phyloP scores from a whole-genome alignment of 495 filamentous ascomycete genomes.

The Hapsidospora chrysogenum region DNA sequence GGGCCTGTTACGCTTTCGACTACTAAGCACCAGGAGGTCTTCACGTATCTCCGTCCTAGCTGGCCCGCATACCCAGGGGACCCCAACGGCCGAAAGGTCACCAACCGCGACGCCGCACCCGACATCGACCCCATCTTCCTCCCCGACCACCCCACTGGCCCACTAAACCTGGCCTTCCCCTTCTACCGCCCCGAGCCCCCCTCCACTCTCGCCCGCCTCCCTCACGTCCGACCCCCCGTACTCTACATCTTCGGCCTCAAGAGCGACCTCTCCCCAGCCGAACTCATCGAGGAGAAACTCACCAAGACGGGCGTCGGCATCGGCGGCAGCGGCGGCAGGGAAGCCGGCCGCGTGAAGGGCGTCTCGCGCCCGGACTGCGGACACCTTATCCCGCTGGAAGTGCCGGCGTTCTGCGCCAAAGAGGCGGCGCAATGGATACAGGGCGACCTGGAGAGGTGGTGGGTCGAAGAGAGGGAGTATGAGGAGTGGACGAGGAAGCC shows the following conservation, averaged over 20 bases:
- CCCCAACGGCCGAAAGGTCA: conserved; percentile 11
- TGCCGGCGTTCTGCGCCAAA: conserved; percentile 45
- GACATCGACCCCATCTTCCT: conserved; percentile 5
- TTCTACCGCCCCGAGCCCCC: conserved; percentile 67
- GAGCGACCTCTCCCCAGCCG: conserved; percentile 43
- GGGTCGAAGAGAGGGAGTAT: conserved; percentile 43
- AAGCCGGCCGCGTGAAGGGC: conserved; percentile 50
- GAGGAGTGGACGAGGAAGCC: conserved; percentile 31
- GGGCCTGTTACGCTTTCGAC: conserved; percentile 38
- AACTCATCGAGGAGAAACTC: conserved; percentile 36
- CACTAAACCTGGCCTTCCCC: conserved; percentile 18
- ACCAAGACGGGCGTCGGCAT: conserved; percentile 43
- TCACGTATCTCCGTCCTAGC: conserved; percentile 30
- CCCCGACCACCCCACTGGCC: background rate
- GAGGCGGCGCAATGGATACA: conserved; percentile 46
- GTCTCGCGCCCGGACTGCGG: conserved; percentile 50
- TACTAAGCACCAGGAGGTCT: conserved; percentile 44
- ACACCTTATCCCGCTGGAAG: conserved; percentile 77
- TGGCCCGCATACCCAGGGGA: conserved; percentile 13
- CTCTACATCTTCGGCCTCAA: conserved; percentile 64
- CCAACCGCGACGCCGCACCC: conserved; percentile 6
- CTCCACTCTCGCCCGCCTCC: conserved; percentile 44
- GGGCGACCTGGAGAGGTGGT: conserved; percentile 45
- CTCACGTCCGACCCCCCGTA: conserved; percentile 55
- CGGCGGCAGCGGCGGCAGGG: conserved; percentile 51